Conservation (phyloP, 345 rosid genomes). For the Eucalyptus cloeziana region DNA sequence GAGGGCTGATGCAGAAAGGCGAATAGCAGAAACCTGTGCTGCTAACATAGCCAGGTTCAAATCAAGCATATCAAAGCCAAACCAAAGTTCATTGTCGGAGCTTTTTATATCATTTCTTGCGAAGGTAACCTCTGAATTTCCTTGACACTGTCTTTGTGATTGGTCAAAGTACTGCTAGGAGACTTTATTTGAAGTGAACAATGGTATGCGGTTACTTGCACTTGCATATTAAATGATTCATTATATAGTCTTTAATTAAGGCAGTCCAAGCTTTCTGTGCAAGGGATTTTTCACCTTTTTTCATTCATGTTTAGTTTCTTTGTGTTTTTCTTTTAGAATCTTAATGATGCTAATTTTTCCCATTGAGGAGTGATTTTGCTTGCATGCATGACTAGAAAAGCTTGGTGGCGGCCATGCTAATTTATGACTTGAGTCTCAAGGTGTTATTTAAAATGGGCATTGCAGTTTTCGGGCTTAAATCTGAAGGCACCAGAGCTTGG, state of each 20-base stretch:
- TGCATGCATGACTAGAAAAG: neutral
- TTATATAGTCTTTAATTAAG: neutral
- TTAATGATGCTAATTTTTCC: neutral
- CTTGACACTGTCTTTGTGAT: neutral
- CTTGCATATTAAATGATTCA: neutral
- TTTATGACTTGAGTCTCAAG: neutral
- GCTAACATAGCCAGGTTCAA: constrained; percentile 40
- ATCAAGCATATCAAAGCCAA: constrained; percentile 29
- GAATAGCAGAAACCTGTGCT: constrained; percentile 31
- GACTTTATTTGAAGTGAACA: neutral
- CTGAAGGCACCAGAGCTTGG: constrained; percentile 42
- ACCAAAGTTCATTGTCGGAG: constrained; percentile 59
- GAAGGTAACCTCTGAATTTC: constrained; percentile 29
- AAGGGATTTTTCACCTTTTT: neutral
- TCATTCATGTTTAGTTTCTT: neutral
- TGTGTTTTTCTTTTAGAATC: neutral
- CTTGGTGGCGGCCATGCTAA: neutral
- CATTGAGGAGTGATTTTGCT: neutral
- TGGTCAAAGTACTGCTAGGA: neutral
- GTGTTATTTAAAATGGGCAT: neutral
- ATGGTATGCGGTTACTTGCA: neutral
- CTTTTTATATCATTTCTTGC: constrained; percentile 67
- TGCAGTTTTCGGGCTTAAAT: constrained; percentile 51
- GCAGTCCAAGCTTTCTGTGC: neutral
- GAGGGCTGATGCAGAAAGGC: constrained; percentile 52